Evolutionary conservation across 2,329 filamentous ascomycete species (phyloP).

Genomic region (Ceratocystis smalleyi): DNA sequence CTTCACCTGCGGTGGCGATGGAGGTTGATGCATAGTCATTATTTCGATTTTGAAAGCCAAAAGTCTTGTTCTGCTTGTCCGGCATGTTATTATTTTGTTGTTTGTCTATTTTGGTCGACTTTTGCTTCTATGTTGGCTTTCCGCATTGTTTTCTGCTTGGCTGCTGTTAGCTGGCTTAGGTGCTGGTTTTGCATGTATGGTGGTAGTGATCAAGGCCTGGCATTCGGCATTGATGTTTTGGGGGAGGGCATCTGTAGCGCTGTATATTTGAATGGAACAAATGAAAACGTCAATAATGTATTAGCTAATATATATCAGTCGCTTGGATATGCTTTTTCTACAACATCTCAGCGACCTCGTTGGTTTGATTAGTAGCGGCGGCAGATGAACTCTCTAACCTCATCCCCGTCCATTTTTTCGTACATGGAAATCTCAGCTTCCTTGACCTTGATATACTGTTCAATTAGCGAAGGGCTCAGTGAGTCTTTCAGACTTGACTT

Average conservation of each 20-base stretch:
- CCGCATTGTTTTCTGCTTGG: background rate
- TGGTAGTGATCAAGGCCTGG: background rate
- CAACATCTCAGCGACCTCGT: background rate
- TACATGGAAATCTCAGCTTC: slow-evolving; percentile 39
- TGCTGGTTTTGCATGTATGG: background rate
- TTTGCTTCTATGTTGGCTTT: background rate
- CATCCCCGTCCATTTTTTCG: slow-evolving; percentile 31
- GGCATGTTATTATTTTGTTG: background rate
- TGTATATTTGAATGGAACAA: background rate
- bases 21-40: slow-evolving; percentile 24
- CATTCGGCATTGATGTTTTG: slow-evolving; percentile 2
- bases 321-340: background rate
- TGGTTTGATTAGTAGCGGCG: slow-evolving; percentile 40
- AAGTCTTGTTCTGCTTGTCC: background rate
- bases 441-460: slow-evolving; percentile 44
- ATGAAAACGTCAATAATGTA: background rate
- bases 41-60: background rate
- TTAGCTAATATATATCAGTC: background rate
- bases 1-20: slow-evolving; percentile 26
- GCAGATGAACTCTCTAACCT: slow-evolving; percentile 44
- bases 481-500: slow-evolving; percentile 33
- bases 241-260: background rate
- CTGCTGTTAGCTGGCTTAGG: background rate
- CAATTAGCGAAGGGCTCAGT: slow-evolving; percentile 36
- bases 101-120: background rate